Conservation (phyloP, 2,329 filamentous ascomycete genomes). For the Colletotrichum gigasporum region DNA sequence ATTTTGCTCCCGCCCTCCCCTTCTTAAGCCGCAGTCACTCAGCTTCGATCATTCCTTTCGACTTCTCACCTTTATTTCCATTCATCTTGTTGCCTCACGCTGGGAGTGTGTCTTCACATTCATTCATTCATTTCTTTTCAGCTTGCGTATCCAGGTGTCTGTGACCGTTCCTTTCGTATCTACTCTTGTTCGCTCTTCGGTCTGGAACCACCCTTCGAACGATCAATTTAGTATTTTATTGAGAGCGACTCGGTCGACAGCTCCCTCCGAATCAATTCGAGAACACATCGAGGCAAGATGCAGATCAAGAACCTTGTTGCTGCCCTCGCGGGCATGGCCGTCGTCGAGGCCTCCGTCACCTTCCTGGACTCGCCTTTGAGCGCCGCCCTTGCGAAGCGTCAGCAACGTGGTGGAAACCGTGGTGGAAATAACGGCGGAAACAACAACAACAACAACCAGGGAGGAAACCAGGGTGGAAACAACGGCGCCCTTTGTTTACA, state of each 20-base stretch:
- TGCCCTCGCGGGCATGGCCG: constrained; percentile 58
- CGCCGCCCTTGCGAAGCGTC: constrained; percentile 51
- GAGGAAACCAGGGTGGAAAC: constrained; percentile 27
- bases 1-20: constrained; percentile 42
- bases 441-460: constrained; percentile 33
- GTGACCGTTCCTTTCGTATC: constrained; percentile 55
- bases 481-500: constrained; percentile 33
- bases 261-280: constrained; percentile 13
- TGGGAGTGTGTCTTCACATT: constrained; percentile 63
- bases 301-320: constrained; percentile 57
- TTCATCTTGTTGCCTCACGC: constrained; percentile 46
- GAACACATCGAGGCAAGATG: constrained; percentile 50
- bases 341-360: constrained; percentile 56
- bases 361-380: constrained; percentile 47
- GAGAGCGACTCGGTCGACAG: constrained; percentile 32
- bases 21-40: constrained; percentile 21
- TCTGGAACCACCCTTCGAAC: constrained; percentile 58
- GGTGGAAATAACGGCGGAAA: constrained; percentile 33
- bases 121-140: constrained; percentile 50
- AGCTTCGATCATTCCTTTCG: constrained; percentile 40
- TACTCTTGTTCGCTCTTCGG: constrained; percentile 48
- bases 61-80: constrained; percentile 36
- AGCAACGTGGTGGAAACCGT: constrained; percentile 39
- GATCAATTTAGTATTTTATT: constrained; percentile 31
- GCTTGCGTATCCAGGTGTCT: constrained; percentile 47